Evolutionary conservation across 2,329 filamentous ascomycete genomes (phyloP), one percentile per base, ranked within the genome.

Genomic region (Dactylellina sp.): DNA sequence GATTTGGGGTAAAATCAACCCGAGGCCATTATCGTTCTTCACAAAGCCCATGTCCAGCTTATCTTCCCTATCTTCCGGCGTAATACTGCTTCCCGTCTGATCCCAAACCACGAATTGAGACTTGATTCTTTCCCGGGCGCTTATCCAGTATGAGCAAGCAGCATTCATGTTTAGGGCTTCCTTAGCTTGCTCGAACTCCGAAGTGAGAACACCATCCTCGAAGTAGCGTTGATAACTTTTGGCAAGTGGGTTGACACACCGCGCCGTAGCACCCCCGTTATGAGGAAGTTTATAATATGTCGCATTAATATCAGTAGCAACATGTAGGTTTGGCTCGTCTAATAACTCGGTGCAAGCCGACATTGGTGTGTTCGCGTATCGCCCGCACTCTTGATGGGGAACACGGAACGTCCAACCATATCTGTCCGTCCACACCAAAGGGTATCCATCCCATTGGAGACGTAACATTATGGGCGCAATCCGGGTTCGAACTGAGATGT

Each of bases 61-160:
- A 7, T 12, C 20, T 24, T 57, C 32, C 16, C 84, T 72, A 75
- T 96, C 89, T 14, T 53, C 28, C n/a, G 32, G 28, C 28, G 4
- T 32, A 32, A 32, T 9, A 5, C 28, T 9, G 28, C 9, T 32
- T 32, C 9, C 28, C 28, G 4, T 32, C 28, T 32, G 28, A 71
- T 93, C 85, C 80, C 96, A 97, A 0, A 99, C 91, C 1, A 96
- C 93, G 85, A 98, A 91, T 79, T 99, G 95, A n/a, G 89, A 91
- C 85, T 84, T 94, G 81, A 99, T 99, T 55, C 95, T 86, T 79
- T 97, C 92, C 75, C 95, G 87, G 14, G 95, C 93, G 79, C 92
- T 97, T 78, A 99, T 98, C 95, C 96, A 99, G 81, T 99, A 99
- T 0, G 94, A 98, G 80, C 96, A 99, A 0, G 93, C 97, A 0